Base-by-base conservation (phyloP, 371 early-diverging fungal species). In the Nematocida parisii region DNA sequence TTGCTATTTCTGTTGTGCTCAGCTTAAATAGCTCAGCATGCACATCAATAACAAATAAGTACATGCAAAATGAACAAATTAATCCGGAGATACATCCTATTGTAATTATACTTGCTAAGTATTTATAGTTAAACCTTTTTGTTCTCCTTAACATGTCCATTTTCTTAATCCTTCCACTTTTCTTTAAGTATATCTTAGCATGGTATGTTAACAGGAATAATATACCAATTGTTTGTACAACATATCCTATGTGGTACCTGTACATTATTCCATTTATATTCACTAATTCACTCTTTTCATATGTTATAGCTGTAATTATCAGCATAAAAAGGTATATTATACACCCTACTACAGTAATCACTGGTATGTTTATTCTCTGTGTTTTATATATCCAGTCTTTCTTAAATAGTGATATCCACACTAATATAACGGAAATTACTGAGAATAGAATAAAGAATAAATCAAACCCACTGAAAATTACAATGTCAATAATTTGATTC, bases 201-300 rank as follows among this genome's bases (percentile, higher is more conserved):
- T 42, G 33, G 45, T 64, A 42, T 11, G 11, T 11, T 15, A 40
- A 11, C 1, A 45, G 44, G 42, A 15, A 7, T 11, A 64, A 5
- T 20, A 42, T 15, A 11, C 64, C 22, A 15, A 18, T 11, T 13
- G 22, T 3, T 1, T 64, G 27, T 18, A 64, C 6, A 64, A 42
- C 45, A 45, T 18, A 20, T 64, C 64, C 64, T 15, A 64, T 44
- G 64, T 64, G 64, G 45, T 64, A 64, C 42, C 44, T 39, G 64
- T 64, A 64, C 11, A 42, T 11, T 13, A 64, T 45, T 5, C 42
- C 22, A 64, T 58, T 58, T 27, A n/a, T 27, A 9, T n/a, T 58
- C 7, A 27, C 27, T 27, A 58, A n/a, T n/a, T 58, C 20, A 22
- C 22, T 58, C 22, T 11, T n/a, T 7, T 58, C 58, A 27, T 58